Conservation (phyloP, 2,329 filamentous ascomycete species). For the Tolypocladium pustulatum region DNA sequence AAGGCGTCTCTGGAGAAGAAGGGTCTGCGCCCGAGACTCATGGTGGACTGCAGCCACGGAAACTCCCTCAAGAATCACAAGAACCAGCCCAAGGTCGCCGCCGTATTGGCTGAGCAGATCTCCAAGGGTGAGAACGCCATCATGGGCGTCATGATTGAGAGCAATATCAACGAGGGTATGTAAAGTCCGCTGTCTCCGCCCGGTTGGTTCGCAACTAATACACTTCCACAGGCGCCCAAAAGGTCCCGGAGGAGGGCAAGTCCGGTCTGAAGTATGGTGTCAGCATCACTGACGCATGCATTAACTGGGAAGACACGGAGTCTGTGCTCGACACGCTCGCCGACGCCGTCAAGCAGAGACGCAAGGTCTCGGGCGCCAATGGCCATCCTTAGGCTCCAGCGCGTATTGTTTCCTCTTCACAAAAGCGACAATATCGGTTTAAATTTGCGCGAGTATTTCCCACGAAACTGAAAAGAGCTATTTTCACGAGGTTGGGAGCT, state of each 20-base stretch:
- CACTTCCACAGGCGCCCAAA: conserved; percentile 58
- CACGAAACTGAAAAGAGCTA: not conserved
- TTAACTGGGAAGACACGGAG: conserved; percentile 86
- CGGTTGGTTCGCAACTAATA: not conserved
- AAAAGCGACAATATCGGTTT: not conserved
- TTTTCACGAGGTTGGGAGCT: not conserved
- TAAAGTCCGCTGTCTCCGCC: not conserved
- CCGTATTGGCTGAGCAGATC: conserved; percentile 73
- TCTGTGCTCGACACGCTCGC: conserved; percentile 68
- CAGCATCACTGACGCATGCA: conserved; percentile 95
- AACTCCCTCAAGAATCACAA: conserved; percentile 94
- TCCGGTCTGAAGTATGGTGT: conserved; percentile 82
- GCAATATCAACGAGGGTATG: conserved; percentile 85
- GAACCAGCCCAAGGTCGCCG: conserved; percentile 93
- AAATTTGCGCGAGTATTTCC: not conserved
- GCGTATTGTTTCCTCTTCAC: not conserved
- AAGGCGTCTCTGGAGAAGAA: conserved; percentile 70
- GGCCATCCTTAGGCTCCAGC: conserved; percentile 1
- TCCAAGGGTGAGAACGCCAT: conserved; percentile 73
- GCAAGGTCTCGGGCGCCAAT: conserved; percentile 15
- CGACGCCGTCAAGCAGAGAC: conserved; percentile 47
- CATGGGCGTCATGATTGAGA: conserved; percentile 99
- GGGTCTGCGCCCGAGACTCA: conserved; percentile 65
- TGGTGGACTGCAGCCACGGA: conserved; percentile 97
- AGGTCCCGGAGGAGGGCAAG: conserved; percentile 80